A percentile compares a stretch with the other conserved stretches of the same genome.
phyloP scores from a whole-genome alignment of 2,329 filamentous ascomycete genomes.

The Paraphaeosphaeria sporulosa region DNA sequence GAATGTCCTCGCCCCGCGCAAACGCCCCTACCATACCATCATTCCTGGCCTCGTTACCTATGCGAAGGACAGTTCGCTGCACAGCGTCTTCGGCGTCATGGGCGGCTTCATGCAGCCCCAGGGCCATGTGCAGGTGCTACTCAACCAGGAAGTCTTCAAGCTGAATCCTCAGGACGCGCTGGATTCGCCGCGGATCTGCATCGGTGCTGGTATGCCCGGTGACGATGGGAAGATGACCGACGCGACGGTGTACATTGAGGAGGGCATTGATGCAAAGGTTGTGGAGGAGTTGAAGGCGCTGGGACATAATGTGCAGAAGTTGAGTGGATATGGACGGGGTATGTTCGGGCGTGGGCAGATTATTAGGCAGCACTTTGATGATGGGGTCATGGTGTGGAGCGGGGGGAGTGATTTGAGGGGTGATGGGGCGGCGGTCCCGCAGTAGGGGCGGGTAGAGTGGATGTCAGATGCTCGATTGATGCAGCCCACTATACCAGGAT shows the following conservation, averaged over 20 bases:
- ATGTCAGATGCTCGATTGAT: no score
- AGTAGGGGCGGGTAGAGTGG: slow-evolving; percentile 14
- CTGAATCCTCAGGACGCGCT: slow-evolving; percentile 86
- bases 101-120: slow-evolving; percentile 99
- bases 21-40: slow-evolving; percentile 96
- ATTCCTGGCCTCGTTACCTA: slow-evolving; percentile 93
- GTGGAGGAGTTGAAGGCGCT: slow-evolving; percentile 71
- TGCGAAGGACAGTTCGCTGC: slow-evolving; percentile 72
- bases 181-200: slow-evolving; percentile 90
- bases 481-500: no score
- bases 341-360: slow-evolving; percentile 89
- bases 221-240: slow-evolving; percentile 64
- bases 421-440: slow-evolving; percentile 75
- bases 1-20: slow-evolving; percentile 80
- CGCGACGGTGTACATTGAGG: slow-evolving; percentile 78
- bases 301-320: slow-evolving; percentile 76
- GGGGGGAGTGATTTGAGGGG: slow-evolving; percentile 88
- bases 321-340: slow-evolving; percentile 69
- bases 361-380: slow-evolving; percentile 80
- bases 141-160: slow-evolving; percentile 86
- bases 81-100: slow-evolving; percentile 95
- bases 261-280: slow-evolving; percentile 76
- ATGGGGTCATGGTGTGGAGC: slow-evolving; percentile 78
- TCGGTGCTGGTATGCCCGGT: slow-evolving; percentile 76
- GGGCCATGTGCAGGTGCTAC: slow-evolving; percentile 89